phyloP scores from a whole-genome alignment of 1,139 yeast genomes.

The Candida albicans region DNA sequence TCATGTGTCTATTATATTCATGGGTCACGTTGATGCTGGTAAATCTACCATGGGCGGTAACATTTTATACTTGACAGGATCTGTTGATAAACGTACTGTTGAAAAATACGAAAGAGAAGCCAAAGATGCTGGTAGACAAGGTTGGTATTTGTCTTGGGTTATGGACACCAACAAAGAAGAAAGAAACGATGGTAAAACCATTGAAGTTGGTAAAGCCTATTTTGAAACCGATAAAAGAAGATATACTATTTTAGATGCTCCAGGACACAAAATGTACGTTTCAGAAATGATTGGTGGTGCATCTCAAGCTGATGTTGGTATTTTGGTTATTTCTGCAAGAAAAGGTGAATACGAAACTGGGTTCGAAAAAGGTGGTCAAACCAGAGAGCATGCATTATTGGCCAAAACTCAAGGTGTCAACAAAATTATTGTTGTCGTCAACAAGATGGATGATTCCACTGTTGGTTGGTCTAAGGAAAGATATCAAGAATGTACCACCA shows the following conservation, averaged over 20 bases:
- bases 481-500: slow-evolving; percentile 90
- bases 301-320: slow-evolving; percentile 98
- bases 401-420: slow-evolving; percentile 99
- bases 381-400: slow-evolving; percentile 96
- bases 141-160: slow-evolving; percentile 99
- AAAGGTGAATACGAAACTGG: slow-evolving; percentile 99
- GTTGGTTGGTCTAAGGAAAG: slow-evolving; percentile 95
- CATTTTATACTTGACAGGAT: slow-evolving; percentile 85
- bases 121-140: slow-evolving; percentile 98
- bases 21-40: slow-evolving; percentile 99
- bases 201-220: slow-evolving; percentile 96
- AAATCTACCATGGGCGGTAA: slow-evolving; percentile 99
- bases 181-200: slow-evolving; percentile 97
- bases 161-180: slow-evolving; percentile 99
- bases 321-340: slow-evolving; percentile 95
- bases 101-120: slow-evolving; percentile 98
- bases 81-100: slow-evolving; percentile 98
- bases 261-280: slow-evolving; percentile 98
- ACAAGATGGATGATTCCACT: slow-evolving; percentile 98
- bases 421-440: slow-evolving; percentile 87
- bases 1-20: slow-evolving; percentile 92
- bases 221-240: slow-evolving; percentile 98
- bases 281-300: slow-evolving; percentile 99
- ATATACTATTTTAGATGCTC: slow-evolving; percentile 97
- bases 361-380: slow-evolving; percentile 98